Base-by-base conservation (phyloP, 75 land plant genomes). In the Ceratopteris richardii region DNA sequence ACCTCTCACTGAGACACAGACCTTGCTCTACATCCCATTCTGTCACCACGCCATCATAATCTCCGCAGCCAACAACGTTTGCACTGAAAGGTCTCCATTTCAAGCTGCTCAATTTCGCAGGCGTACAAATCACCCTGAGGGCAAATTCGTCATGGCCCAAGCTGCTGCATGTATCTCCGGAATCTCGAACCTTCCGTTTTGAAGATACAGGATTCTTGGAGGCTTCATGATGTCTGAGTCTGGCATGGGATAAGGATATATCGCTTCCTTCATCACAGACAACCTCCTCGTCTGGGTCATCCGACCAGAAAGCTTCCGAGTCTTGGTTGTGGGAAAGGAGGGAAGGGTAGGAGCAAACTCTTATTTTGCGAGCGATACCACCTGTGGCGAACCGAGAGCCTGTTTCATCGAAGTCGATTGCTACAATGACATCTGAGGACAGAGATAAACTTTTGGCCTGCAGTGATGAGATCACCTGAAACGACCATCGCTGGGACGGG, bases 91-190 rank as follows among this genome's bases (percentile, higher is more conserved):
- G 74, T n/a, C 54, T 50, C 77, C 77, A 75, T 23, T 70, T 65
- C 43, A 75, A 1, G 50, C 77, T 75, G 67, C 77, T 75, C 3
- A 75, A 51, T 31, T 75, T 75, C 1, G 77, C 77, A 0, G 77
- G 73, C 11, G 66, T 64, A 51, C 73, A 75, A 18, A 75, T 62
- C 41, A 52, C 40, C 58, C 13, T 48, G 22, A 3, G 59, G 26
- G 24, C 54, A 51, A 36, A 54, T 40, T 14, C 74, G 29, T 17
- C 57, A 23, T 39, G 48, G 53, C 29, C 53, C 66, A 31, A 29
- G 25, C 47, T 37, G 37, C 6, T 17, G n/a, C n/a, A n/a, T 0
- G 1, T 39, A 30, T 9, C 44, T 10, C 18, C 44, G 29, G 6
- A 16, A 58, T 13, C 37, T 33, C 7, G 9, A 3, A 33, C 9